Conservation (phyloP, 345 rosid genomes). For the Sisymbrium irio region DNA sequence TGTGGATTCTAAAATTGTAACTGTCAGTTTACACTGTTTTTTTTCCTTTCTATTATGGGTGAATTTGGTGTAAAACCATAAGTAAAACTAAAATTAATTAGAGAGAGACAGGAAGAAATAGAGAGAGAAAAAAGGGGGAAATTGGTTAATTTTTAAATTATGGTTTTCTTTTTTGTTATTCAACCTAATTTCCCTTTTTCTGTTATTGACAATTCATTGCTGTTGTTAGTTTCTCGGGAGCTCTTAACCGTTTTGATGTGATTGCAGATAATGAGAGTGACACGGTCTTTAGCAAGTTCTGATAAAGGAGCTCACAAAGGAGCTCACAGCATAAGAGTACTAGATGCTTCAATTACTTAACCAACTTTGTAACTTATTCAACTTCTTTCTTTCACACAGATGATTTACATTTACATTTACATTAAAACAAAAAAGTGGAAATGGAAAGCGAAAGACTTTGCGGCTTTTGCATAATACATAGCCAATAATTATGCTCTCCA, state of each 20-base stretch:
- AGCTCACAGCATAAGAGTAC: background rate
- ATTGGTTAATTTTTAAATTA: no score
- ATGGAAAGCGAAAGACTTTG: constrained; percentile 22
- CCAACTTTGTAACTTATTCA: constrained; percentile 27
- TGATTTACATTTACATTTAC: constrained; percentile 20
- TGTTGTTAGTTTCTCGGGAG: constrained; percentile 20
- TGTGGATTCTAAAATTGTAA: constrained; percentile 28
- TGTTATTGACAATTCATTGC: background rate
- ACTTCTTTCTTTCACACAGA: background rate
- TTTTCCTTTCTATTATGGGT: no score
- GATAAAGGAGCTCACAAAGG: background rate
- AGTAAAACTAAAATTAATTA: no score
- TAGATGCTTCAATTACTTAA: constrained; percentile 14
- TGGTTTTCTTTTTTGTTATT: no score
- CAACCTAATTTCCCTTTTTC: no score
- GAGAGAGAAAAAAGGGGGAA: no score
- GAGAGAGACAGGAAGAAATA: no score
- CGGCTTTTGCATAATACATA: constrained; percentile 40
- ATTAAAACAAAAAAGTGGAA: constrained; percentile 24
- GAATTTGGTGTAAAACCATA: no score
- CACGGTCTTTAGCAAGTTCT: constrained; percentile 12
- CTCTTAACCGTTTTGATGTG: constrained; percentile 34
- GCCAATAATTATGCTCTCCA: constrained; percentile 40
- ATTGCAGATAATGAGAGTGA: constrained; percentile 21
- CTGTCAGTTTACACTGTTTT: constrained; percentile 14